A percentile compares a stretch with the other conserved stretches of the same genome.
Evolutionary conservation across 2,329 filamentous ascomycete genomes (phyloP).

Genomic region (Diaporthe destruens): DNA sequence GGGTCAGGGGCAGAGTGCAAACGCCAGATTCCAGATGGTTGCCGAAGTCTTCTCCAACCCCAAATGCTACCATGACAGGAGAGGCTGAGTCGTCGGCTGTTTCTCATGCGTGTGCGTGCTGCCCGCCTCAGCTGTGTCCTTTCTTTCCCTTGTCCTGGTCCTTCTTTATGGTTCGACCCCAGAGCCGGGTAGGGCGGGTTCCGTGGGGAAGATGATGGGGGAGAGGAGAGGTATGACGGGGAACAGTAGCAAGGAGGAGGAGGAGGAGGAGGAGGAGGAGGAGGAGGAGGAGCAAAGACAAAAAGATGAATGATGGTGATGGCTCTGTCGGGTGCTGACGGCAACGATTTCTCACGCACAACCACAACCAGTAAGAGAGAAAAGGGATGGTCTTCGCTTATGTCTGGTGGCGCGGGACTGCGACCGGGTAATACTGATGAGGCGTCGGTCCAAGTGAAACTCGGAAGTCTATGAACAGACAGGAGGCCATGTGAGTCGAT

Average conservation of each 20-base stretch:
- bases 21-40: constrained; percentile 28
- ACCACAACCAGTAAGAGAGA: background rate
- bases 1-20: constrained; percentile 34
- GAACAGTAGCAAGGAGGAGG: background rate
- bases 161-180: constrained; percentile 3
- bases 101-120: constrained; percentile 8
- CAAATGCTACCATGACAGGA: constrained; percentile 33
- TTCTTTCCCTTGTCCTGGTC: background rate
- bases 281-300: background rate
- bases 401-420: constrained; percentile 25
- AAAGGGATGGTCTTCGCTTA: constrained; percentile 29
- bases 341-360: constrained; percentile 6
- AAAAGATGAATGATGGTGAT: background rate
- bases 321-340: constrained; percentile 2
- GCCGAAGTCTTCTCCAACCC: constrained; percentile 20
- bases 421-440: constrained; percentile 26
- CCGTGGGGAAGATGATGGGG: background rate
- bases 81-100: constrained; percentile 13
- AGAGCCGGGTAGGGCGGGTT: constrained; percentile 3
- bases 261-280: background rate
- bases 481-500: constrained; percentile 32
- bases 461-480: constrained; percentile 33
- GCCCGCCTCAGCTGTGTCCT: background rate
- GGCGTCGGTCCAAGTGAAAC: constrained; percentile 32
- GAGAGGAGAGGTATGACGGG: background rate